Percentiles rank a stretch among this genome's conserved stretches.
Evolutionary conservation across 805 yeast species (phyloP).

Genomic region (Kuraishia floccosa): DNA sequence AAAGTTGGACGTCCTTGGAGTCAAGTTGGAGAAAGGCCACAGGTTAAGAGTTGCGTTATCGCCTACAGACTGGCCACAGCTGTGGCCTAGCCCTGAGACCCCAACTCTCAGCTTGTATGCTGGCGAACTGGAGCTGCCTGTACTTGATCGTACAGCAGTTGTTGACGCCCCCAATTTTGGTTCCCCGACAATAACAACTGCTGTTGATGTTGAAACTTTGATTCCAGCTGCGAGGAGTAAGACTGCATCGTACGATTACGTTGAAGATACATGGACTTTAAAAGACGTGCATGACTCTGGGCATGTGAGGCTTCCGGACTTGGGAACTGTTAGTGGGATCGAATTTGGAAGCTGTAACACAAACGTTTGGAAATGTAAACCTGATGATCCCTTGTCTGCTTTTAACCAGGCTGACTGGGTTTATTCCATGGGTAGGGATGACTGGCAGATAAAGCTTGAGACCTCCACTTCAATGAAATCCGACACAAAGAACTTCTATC

Average conservation of each 20-base stretch:
- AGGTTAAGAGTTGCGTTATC: slow-evolving; percentile 27
- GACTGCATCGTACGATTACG: slow-evolving; percentile 18
- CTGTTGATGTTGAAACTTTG: too few species aligned
- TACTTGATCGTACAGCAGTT: background rate
- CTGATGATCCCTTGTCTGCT: slow-evolving; percentile 27
- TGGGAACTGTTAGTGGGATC: slow-evolving; percentile 22
- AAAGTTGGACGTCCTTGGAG: slow-evolving; percentile 28
- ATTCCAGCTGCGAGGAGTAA: too few species aligned
- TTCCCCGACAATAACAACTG: too few species aligned
- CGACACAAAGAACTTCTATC: slow-evolving; percentile 19
- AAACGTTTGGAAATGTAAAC: slow-evolving; percentile 24
- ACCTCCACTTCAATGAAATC: slow-evolving; percentile 18
- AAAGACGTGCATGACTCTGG: slow-evolving; percentile 25
- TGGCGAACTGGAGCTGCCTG: background rate
- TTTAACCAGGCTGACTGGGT: slow-evolving; percentile 26
- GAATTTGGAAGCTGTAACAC: slow-evolving; percentile 27
- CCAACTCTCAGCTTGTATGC: too few species aligned
- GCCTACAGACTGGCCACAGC: slow-evolving; percentile 35
- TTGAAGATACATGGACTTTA: slow-evolving; percentile 21
- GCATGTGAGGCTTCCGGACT: slow-evolving; percentile 17
- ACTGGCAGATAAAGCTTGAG: slow-evolving; percentile 24
- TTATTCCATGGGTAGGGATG: slow-evolving; percentile 27
- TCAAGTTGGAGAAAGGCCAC: slow-evolving; percentile 24
- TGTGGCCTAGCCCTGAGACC: slow-evolving; percentile 31
- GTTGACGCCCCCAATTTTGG: slow-evolving; percentile 1